Base-by-base conservation (phyloP, 2,329 filamentous ascomycete genomes). In the Helminthosporium solani region DNA sequence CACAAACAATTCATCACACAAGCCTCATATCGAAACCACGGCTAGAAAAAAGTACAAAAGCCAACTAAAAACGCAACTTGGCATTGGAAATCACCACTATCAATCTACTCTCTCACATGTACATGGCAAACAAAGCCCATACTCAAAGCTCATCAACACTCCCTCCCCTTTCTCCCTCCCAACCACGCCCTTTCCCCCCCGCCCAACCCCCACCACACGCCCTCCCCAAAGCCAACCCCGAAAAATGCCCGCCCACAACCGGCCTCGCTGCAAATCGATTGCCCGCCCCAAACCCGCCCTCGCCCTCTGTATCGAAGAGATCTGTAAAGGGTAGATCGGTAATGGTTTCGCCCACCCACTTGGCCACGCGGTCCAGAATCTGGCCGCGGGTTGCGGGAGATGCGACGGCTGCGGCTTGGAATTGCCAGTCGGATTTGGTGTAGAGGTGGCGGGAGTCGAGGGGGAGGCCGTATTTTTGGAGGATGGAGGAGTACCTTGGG, bases 361-460 rank as follows among this genome's bases (percentile, higher is more conserved):
- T 75, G 1, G 88, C 87, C 33, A 94, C 85, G 15, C 82, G 80
- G 49, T 88, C 78, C 28, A 94, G 73, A 40, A 95, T 90, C 64
- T 87, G 82, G 2, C 78, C 77, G 43, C 89, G 79, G 1, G 87
- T 86, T 47, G 78, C 72, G 64, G 81, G 80, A 56, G 83, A 84
- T 3, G 88, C 82, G 4, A 95, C 86, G 1, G 89, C 87, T 37
- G 90, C 89, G 0, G 88, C 87, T 68, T 94, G 91, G 67, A 95
- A 90, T 59, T 94, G 86, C 90, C 90, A 95, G 71, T 95, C 90
- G 23, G 86, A 90, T 72, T 95, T 95, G 27, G 88, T 86, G 69
- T 94, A 94, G 2, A 92, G 70, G 68, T 94, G 88, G 34, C 90
- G 82, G 56, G 81, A 87, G 70, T 95, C 90, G 7, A 95, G 79